phyloP scores from a whole-genome alignment of 352 stramenopile species.

The Peronospora farinosa region DNA sequence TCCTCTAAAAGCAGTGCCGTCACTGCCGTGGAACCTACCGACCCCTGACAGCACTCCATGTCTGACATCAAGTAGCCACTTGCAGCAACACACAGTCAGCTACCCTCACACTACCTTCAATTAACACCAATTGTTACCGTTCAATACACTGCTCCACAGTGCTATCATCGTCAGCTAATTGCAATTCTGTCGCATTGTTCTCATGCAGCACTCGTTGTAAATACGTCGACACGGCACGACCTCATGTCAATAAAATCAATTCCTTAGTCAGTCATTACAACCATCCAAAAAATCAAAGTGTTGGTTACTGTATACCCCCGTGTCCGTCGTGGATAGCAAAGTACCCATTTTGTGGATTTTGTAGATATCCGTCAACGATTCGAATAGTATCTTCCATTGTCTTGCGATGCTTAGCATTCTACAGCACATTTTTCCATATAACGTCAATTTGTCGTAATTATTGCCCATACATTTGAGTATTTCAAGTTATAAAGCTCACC shows the following conservation, averaged over 20 bases:
- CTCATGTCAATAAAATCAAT: conserved; percentile 16
- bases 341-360: conserved; percentile 51
- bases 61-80: conserved; percentile 77
- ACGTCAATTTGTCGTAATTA: not conserved
- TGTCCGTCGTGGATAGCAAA: conserved; percentile 78
- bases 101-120: not conserved
- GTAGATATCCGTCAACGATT: conserved; percentile 65
- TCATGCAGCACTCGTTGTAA: conserved; percentile 62
- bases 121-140: conserved; percentile 23
- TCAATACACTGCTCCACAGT: conserved; percentile 56
- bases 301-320: conserved; percentile 48
- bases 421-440: not conserved
- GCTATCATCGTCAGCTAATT: conserved; percentile 30
- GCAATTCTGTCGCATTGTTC: conserved; percentile 49
- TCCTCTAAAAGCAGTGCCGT: conserved; percentile 48
- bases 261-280: too few relatives aligned
- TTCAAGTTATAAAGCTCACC: conserved; percentile 24
- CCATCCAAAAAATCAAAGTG: too few relatives aligned
- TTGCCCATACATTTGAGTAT: not conserved
- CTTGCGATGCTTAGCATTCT: conserved; percentile 71
- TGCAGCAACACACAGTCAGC: conserved; percentile 6
- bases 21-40: conserved; percentile 56
- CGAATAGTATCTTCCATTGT: conserved; percentile 80
- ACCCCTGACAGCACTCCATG: conserved; percentile 59
- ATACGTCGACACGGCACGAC: conserved; percentile 60